Evolutionary conservation across 768 basidiomycete genomes (phyloP).

Genomic region (Tricholoma sp.): DNA sequence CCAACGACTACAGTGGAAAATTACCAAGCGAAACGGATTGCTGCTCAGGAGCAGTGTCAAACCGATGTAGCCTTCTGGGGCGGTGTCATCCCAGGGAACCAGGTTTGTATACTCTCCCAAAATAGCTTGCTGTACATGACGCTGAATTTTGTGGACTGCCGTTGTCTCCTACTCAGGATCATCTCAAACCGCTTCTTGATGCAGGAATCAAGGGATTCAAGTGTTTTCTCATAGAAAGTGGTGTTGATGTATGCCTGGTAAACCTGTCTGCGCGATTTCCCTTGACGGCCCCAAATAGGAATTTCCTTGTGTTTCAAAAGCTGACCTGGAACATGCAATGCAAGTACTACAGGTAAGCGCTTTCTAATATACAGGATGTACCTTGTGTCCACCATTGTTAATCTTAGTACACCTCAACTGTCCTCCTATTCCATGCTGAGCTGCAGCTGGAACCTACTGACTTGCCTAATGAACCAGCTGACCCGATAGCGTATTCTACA

Average conservation of each 20-base stretch:
- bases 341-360: slow-evolving; percentile 57
- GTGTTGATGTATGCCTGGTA: slow-evolving; percentile 67
- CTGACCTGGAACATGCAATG: slow-evolving; percentile 69
- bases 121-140: neutral
- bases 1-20: slow-evolving; percentile 86
- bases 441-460: slow-evolving; percentile 37
- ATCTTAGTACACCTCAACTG: slow-evolving; percentile 55
- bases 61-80: slow-evolving; percentile 93
- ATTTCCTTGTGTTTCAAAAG: slow-evolving; percentile 80
- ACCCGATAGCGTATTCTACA: slow-evolving; percentile 63
- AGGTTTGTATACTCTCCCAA: slow-evolving; percentile 37
- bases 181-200: slow-evolving; percentile 70
- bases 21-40: slow-evolving; percentile 63
- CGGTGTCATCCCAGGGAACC: slow-evolving; percentile 89
- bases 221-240: slow-evolving; percentile 93
- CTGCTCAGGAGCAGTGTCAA: slow-evolving; percentile 69
- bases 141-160: neutral
- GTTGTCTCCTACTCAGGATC: slow-evolving; percentile 35
- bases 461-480: slow-evolving; percentile 10
- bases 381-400: neutral
- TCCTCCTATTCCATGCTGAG: slow-evolving; percentile 92
- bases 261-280: neutral
- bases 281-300: slow-evolving; percentile 50
- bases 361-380: slow-evolving; percentile 3
- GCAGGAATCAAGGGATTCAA: slow-evolving; percentile 94